Percentiles rank a stretch among this genome's conserved stretches.
Conservation (phyloP, 345 rosid genomes). For the Rhizophora mangle region DNA sequence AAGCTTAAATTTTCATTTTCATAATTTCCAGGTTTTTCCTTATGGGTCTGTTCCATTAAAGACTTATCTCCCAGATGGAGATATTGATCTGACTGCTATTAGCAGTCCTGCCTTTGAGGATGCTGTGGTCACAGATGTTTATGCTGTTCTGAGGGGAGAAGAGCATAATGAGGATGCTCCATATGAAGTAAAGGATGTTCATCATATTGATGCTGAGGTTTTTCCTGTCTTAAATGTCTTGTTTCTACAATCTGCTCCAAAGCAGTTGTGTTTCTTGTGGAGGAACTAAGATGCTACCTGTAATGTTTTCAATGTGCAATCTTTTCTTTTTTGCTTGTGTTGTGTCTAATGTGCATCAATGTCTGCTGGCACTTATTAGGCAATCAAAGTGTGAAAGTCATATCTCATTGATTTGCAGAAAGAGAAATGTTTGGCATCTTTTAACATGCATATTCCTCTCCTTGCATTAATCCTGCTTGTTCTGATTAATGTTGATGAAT, state of each 20-base stretch:
- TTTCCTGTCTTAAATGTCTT: background rate
- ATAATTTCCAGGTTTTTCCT: constrained; percentile 46
- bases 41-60: constrained; percentile 55
- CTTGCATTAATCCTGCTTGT: too few relatives aligned
- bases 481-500: too few relatives aligned
- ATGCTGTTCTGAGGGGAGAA: constrained; percentile 44
- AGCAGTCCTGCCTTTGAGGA: constrained; percentile 58
- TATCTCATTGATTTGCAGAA: too few relatives aligned
- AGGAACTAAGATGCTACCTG: background rate
- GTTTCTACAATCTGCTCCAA: background rate
- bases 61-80: constrained; percentile 92
- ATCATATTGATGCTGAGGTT: constrained; percentile 75
- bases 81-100: constrained; percentile 77
- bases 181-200: constrained; percentile 62
- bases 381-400: too few relatives aligned
- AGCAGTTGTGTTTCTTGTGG: background rate
- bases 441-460: too few relatives aligned
- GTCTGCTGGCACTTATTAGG: too few relatives aligned
- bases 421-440: too few relatives aligned
- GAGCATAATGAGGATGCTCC: constrained; percentile 35
- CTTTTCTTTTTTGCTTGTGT: background rate
- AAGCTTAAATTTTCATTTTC: background rate
- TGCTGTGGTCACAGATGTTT: constrained; percentile 44
- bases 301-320: too few relatives aligned
- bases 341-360: background rate